Evolutionary conservation across 139 green algal species (phyloP).

Genomic region (Chlorella sp.): DNA sequence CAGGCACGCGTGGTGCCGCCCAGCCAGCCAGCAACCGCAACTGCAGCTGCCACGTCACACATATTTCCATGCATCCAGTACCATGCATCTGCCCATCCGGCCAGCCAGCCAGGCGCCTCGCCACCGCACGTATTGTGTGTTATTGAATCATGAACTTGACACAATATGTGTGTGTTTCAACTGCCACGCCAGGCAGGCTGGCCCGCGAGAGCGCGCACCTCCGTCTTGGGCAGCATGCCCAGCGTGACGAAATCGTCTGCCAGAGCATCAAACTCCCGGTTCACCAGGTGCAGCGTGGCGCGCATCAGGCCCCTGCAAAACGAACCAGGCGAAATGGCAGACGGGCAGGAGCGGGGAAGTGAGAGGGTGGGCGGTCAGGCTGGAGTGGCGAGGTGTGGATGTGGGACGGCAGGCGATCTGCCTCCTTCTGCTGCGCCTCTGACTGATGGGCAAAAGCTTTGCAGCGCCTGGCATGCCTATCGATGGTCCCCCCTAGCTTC

Average conservation of each 20-base stretch:
- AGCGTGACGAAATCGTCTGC: slow-evolving; percentile 86
- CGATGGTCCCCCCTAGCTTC: too few species aligned
- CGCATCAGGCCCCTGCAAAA: slow-evolving; percentile 63
- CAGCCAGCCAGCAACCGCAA: background rate
- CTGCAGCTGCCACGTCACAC: too few species aligned
- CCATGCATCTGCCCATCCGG: too few species aligned
- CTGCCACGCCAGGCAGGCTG: background rate
- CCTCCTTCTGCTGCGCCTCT: too few species aligned
- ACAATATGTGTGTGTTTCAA: background rate
- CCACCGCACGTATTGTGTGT: too few species aligned
- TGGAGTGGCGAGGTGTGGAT: too few species aligned
- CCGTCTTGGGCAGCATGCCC: slow-evolving; percentile 76
- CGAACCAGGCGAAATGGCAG: background rate
- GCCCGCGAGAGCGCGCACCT: background rate
- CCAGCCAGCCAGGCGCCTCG: background rate
- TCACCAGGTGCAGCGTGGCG: slow-evolving; percentile 91
- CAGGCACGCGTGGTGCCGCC: background rate
- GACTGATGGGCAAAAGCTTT: too few species aligned
- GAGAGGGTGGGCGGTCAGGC: background rate
- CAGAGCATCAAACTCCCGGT: slow-evolving; percentile 71
- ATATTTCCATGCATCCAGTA: too few species aligned
- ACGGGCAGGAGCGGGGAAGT: background rate
- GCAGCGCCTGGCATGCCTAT: too few species aligned
- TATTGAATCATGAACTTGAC: too few species aligned
- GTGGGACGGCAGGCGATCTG: too few species aligned